Evolutionary conservation across 352 stramenopile genomes (phyloP).

Genomic region (Phytophthora sojae): DNA sequence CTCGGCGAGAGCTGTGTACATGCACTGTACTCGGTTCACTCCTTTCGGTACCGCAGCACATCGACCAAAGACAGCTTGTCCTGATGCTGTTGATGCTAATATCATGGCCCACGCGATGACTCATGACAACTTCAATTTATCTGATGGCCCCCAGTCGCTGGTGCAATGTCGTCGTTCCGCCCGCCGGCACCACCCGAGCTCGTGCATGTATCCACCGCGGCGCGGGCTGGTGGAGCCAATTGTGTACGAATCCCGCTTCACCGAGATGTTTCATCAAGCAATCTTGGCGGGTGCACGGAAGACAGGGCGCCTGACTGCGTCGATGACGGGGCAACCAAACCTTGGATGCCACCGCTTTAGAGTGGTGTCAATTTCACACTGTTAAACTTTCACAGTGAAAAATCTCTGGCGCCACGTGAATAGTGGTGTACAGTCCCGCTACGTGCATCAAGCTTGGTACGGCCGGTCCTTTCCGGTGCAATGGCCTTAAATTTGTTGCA

Average conservation of each 20-base stretch:
- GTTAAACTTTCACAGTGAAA: too few species aligned
- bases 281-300: background rate
- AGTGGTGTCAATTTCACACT: too few species aligned
- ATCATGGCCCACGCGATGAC: background rate
- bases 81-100: background rate
- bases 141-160: slow-evolving; percentile 1
- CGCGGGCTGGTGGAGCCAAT: background rate
- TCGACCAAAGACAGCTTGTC: background rate
- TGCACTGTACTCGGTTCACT: too few species aligned
- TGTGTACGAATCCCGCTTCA: background rate
- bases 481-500: background rate
- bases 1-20: background rate
- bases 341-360: too few species aligned
- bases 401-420: too few species aligned
- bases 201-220: background rate
- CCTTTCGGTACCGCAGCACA: background rate
- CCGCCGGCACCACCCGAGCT: background rate
- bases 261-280: slow-evolving; percentile 3
- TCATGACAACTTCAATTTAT: slow-evolving; percentile 13
- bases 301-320: background rate
- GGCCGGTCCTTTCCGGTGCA: background rate
- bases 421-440: too few species aligned
- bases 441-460: background rate
- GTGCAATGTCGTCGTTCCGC: slow-evolving; percentile 1
- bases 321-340: background rate